Conservation (phyloP, 108 stramenopile genomes). For the Ochromonas danica region DNA sequence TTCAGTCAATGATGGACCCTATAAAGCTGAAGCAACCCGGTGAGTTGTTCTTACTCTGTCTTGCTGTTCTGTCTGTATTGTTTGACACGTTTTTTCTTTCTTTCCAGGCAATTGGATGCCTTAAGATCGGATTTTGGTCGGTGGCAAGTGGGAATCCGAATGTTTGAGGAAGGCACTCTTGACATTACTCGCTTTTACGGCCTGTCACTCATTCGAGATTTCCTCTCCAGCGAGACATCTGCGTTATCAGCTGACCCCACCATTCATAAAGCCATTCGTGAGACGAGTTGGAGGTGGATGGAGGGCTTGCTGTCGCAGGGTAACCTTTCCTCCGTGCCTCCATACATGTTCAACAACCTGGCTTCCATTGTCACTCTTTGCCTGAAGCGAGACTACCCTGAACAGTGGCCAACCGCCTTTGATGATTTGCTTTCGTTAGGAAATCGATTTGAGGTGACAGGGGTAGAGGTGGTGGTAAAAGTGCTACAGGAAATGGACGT, state of each 20-base stretch:
- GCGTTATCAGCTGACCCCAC: background rate
- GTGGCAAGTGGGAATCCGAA: background rate
- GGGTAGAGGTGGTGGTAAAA: background rate
- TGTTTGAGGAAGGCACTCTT: background rate
- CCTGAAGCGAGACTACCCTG: conserved; percentile 12
- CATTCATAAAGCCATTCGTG: background rate
- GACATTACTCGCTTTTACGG: background rate
- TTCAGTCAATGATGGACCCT: too few species aligned
- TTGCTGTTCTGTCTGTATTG: too few species aligned
- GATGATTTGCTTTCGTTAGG: background rate
- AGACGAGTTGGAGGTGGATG: background rate
- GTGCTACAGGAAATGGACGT: conserved; percentile 8
- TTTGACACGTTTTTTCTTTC: too few species aligned
- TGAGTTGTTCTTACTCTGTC: too few species aligned
- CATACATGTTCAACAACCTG: background rate
- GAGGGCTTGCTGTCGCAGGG: background rate
- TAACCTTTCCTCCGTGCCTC: background rate
- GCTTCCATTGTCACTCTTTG: background rate
- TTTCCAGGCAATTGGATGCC: background rate
- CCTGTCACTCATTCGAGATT: background rate
- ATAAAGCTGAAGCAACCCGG: too few species aligned
- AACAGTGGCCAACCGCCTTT: conserved; percentile 1
- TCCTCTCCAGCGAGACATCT: background rate
- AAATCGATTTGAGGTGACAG: background rate
- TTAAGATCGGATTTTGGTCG: background rate